phyloP scores from a whole-genome alignment of 768 basidiomycete genomes.

The Xerocomus spinulosus region DNA sequence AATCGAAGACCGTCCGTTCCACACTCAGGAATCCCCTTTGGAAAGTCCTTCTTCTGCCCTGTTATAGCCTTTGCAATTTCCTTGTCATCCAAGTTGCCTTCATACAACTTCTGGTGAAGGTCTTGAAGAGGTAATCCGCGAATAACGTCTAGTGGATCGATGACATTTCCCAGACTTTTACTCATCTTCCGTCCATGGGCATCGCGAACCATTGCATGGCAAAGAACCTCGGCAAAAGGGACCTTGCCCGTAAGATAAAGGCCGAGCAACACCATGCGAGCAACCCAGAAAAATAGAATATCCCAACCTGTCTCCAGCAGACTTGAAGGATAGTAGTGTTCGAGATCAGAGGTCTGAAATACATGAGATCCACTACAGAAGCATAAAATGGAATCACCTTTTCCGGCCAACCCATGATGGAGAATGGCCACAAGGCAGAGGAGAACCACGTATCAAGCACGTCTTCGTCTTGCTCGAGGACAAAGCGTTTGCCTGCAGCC shows the following conservation, averaged over 20 bases:
- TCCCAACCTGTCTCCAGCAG: conserved; percentile 99
- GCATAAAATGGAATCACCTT: conserved; percentile 44
- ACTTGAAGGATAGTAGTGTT: conserved; percentile 83
- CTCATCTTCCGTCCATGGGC: conserved; percentile 99
- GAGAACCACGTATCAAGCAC: conserved; percentile 99
- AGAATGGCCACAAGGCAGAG: conserved; percentile 95
- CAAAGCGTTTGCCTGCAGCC: conserved; percentile 64
- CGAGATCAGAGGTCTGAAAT: conserved; percentile 65
- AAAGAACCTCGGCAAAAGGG: conserved; percentile 94
- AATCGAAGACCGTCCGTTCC: conserved; percentile 96
- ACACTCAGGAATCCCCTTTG: conserved; percentile 98
- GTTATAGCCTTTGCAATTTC: conserved; percentile 87
- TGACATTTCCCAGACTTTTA: conserved; percentile 96
- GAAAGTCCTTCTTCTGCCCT: conserved; percentile 99
- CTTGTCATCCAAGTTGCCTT: conserved; percentile 90
- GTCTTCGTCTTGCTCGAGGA: conserved; percentile 89
- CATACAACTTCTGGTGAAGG: conserved; percentile 79
- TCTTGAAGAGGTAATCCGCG: conserved; percentile 74
- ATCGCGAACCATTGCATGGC: conserved; percentile 98
- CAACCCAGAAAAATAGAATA: conserved; percentile 99
- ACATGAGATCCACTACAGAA: not conserved
- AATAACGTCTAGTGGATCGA: conserved; percentile 95
- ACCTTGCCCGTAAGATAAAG: conserved; percentile 82
- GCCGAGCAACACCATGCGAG: conserved; percentile 95
- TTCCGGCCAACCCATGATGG: conserved; percentile 97